These are phyloP conservation scores for Alternaria arbusti DNA, from an alignment of 2,329 filamentous ascomycete genomes.

Conservation along the genomic window DNA sequence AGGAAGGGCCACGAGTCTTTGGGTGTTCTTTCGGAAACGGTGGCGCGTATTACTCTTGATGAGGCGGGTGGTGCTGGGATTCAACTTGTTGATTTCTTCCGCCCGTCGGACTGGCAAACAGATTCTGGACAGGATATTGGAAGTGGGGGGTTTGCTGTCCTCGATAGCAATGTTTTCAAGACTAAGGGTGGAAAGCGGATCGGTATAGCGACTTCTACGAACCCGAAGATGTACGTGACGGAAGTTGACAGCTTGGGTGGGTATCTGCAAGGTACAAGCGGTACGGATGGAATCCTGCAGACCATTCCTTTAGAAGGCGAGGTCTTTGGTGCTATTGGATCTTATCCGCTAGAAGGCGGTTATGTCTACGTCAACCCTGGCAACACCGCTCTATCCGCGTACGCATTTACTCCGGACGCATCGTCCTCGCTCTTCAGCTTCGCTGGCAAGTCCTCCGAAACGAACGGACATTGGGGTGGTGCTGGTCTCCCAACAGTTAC, in stretches of 20 bases:
- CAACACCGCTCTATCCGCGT: slow-evolving; percentile 36
- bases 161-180: slow-evolving; percentile 23
- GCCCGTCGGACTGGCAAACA: slow-evolving; percentile 13
- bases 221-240: slow-evolving; percentile 34
- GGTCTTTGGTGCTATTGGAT: slow-evolving; percentile 30
- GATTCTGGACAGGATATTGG: slow-evolving; percentile 23
- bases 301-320: slow-evolving; percentile 26
- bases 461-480: slow-evolving; percentile 35
- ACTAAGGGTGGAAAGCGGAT: slow-evolving; percentile 27
- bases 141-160: slow-evolving; percentile 20
- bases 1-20: slow-evolving; percentile 9
- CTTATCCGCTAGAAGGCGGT: slow-evolving; percentile 34
- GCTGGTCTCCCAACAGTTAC: slow-evolving; percentile 48
- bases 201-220: slow-evolving; percentile 39
- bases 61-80: slow-evolving; percentile 13
- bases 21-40: slow-evolving; percentile 18
- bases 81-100: slow-evolving; percentile 24
- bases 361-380: slow-evolving; percentile 41
- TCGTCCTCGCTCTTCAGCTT: slow-evolving; percentile 33
- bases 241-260: slow-evolving; percentile 33
- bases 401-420: slow-evolving; percentile 28
- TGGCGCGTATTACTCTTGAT: slow-evolving; percentile 10
- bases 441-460: slow-evolving; percentile 33
- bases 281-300: slow-evolving; percentile 29
- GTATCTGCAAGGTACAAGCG: slow-evolving; percentile 26